Conservation (phyloP, 2,329 filamentous ascomycete species). For the Trematosphaeria pertusa region DNA sequence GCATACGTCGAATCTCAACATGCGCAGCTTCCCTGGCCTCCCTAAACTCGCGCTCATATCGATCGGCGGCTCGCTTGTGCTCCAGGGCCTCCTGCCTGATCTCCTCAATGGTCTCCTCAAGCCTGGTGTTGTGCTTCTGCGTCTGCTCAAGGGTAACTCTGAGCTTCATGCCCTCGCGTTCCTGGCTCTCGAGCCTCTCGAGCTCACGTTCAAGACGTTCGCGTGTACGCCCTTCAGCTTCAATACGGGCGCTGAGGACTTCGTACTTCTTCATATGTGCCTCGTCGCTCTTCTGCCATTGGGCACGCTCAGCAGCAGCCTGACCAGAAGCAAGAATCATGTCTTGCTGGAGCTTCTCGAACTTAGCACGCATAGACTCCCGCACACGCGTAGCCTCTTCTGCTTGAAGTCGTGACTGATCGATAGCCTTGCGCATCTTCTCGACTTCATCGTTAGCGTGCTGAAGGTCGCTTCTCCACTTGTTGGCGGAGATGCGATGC, state of each 20-base stretch:
- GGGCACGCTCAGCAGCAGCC: constrained; percentile 81
- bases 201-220: constrained; percentile 56
- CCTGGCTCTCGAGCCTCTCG: constrained; percentile 59
- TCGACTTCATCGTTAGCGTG: constrained; percentile 62
- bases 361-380: constrained; percentile 82
- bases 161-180: constrained; percentile 78
- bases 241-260: constrained; percentile 60
- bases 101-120: constrained; percentile 64
- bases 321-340: constrained; percentile 81
- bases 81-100: constrained; percentile 72
- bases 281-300: constrained; percentile 73
- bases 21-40: constrained; percentile 82
- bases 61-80: constrained; percentile 71
- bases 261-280: constrained; percentile 63
- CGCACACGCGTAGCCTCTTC: constrained; percentile 86
- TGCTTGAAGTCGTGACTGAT: constrained; percentile 76
- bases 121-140: constrained; percentile 66
- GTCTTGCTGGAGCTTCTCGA: constrained; percentile 84
- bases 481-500: constrained; percentile 66
- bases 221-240: constrained; percentile 52
- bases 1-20: constrained; percentile 80
- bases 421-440: constrained; percentile 75
- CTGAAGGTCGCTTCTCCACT: constrained; percentile 66
- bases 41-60: constrained; percentile 81
- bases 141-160: constrained; percentile 74